Evolutionary conservation across 176 grass and related monocot genomes (phyloP), one percentile per base, ranked within the genome.

Genomic region (Bothriochloa decipiens): DNA sequence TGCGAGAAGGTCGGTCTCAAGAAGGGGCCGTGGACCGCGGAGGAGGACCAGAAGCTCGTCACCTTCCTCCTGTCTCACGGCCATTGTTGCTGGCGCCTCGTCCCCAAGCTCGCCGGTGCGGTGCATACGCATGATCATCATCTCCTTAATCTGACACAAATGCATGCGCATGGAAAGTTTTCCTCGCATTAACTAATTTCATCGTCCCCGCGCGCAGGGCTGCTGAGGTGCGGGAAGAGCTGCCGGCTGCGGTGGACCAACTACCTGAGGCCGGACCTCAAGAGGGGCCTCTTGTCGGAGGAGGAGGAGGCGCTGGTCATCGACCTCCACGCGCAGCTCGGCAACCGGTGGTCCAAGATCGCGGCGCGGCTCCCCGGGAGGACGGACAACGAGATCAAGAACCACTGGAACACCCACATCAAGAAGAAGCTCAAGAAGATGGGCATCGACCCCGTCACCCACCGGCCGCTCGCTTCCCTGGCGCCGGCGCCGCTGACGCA

Each of bases 381-480:
- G 64, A 98, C 96, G 23, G 96, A 99, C 86, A 99, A 99, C 77
- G 96, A 99, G 78, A 96, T 99, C 70, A 99, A 99, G 91, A 99
- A 99, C 82, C 91, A 91, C 74, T 96, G 96, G 96, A 94, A 99
- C 87, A 99, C 96, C 5, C 96, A 99, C 83, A 96, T 99, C 86
- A 99, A 95, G 93, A 99, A 95, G 86, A 95, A 98, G 89, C 91
- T 99, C 63, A 85, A 60, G 70, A 99, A 90, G 88, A 90, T 92
- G 96, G 96, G 96, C 75, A 72, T 96, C 70, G 84, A 99, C 62
- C 93, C 93, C 50, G 63, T 89, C 73, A 96, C 93, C 9, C 96
- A 99, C 86, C 75, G 68, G 18, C 85, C 89, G 0, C 25, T 45
- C 41, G 22, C 57, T 40, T 4, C 35, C 35, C 35, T 35, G 35